Evolutionary conservation across 2,329 filamentous ascomycete species (phyloP).

Genomic region (Colletotrichum sp.): DNA sequence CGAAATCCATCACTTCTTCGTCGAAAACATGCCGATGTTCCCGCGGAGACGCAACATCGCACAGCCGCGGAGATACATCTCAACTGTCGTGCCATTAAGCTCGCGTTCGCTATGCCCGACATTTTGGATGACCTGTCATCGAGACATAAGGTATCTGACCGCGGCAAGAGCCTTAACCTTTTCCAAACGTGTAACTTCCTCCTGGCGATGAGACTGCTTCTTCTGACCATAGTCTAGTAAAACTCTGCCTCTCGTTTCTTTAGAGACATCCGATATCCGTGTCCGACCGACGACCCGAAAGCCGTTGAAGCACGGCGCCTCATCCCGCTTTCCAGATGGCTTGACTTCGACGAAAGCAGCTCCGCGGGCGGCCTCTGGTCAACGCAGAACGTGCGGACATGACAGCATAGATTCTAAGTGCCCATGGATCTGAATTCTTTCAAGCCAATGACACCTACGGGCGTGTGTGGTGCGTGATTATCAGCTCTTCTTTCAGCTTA

Average conservation of each 20-base stretch:
- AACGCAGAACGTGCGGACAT: not conserved
- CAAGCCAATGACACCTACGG: not conserved
- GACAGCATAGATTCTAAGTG: not conserved
- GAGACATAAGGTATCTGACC: not conserved
- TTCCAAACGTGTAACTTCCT: not conserved
- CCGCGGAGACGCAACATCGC: not conserved
- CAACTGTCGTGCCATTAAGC: not conserved
- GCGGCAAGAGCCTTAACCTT: not conserved
- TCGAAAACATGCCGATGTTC: not conserved
- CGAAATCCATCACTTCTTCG: not conserved
- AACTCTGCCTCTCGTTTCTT: not conserved
- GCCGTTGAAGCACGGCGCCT: not conserved
- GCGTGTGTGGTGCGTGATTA: not conserved
- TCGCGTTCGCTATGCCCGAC: not conserved
- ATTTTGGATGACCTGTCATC: not conserved
- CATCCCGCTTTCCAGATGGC: not conserved
- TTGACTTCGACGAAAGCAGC: not conserved
- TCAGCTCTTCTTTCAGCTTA: not conserved
- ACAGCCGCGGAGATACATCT: not conserved
- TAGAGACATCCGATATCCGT: not conserved
- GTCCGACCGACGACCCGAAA: not conserved
- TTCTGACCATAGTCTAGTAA: not conserved
- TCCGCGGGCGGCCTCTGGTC: not conserved
- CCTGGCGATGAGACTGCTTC: not conserved
- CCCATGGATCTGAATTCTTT: not conserved